Base-by-base conservation (phyloP, 2,329 filamentous ascomycete genomes). In the Scleromitrula shiraiana region DNA sequence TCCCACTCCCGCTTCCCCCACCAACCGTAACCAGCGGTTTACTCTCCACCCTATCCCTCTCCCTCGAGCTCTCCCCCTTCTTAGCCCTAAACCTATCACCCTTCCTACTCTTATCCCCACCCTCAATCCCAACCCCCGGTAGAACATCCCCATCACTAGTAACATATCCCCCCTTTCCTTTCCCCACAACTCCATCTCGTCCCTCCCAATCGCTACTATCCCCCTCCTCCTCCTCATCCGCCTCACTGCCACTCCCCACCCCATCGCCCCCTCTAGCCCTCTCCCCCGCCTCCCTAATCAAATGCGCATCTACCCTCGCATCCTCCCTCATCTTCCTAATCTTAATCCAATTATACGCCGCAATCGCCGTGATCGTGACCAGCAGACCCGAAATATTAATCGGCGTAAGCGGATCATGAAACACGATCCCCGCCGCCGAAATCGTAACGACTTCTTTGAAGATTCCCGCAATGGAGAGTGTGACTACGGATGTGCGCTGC, bases 401-500 rank as follows among this genome's bases (percentile, higher is more conserved):
- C 0, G 83, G 72, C 0, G 90, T 96, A 38, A 98, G 77, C 41
- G 77, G 79, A 64, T 98, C 93, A 59, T 93, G 78, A 70, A 96
- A 98, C 4, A 95, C 81, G 23, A 94, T 66, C 7, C 88, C 85
- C 0, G 91, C 91, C 1, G 88, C 89, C 33, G 80, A 83, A 61
- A 98, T 97, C 12, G 93, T 98, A 47, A 98, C 83, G 33, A 97
- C 93, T 70, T 98, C 93, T 66, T 98, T 98, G 75, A 98, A 97
- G 53, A 98, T 97, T 52, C 93, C 93, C 53, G 90, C 95, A 58
- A 98, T 96, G 43, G 86, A 94, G 38, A 98, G 76, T 0, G 93
- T 97, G 43, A 98, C 93, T 45, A 98, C 93, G 1, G 87, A 94
- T 0, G 91, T 97, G 40, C 93, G 87, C 71, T 96, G 85, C 56